Conservation (phyloP, 139 green algal species). For the Micromonas commoda region DNA sequence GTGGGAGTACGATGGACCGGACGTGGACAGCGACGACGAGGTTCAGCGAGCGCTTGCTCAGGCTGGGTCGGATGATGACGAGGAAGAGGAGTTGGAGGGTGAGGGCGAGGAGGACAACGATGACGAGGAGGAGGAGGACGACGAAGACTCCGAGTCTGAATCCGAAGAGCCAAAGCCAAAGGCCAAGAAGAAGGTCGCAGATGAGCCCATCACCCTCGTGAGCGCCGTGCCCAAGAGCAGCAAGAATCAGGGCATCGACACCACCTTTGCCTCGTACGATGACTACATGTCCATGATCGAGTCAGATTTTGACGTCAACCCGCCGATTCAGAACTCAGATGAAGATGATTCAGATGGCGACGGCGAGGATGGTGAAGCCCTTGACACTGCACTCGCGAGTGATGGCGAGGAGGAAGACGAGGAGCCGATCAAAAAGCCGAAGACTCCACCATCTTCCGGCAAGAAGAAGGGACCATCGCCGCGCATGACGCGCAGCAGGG, state of each 20-base stretch:
- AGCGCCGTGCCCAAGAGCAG: not conserved
- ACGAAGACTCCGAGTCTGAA: not conserved
- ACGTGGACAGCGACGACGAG: not conserved
- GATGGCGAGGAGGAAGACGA: constrained; percentile 28
- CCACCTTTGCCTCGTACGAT: not conserved
- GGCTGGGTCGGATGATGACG: not conserved
- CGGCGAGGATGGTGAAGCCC: constrained; percentile 9
- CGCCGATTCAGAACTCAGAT: not conserved
- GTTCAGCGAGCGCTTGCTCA: not conserved
- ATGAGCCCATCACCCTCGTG: not conserved
- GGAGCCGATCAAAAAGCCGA: constrained; percentile 24
- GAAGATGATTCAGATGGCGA: not conserved
- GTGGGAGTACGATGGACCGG: not conserved
- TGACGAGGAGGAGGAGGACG: constrained; percentile 12
- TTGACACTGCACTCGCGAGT: not conserved
- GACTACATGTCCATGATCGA: constrained; percentile 22
- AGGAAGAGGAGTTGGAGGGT: not conserved
- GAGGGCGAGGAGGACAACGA: not conserved
- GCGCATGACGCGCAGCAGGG: not conserved
- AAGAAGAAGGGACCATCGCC: not conserved
- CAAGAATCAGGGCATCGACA: not conserved
- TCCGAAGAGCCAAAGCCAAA: not conserved
- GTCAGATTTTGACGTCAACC: not conserved
- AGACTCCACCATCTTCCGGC: not conserved
- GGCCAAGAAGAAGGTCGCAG: not conserved